Base-by-base conservation (phyloP, 768 basidiomycete genomes). In the Auricularia heimuer region DNA sequence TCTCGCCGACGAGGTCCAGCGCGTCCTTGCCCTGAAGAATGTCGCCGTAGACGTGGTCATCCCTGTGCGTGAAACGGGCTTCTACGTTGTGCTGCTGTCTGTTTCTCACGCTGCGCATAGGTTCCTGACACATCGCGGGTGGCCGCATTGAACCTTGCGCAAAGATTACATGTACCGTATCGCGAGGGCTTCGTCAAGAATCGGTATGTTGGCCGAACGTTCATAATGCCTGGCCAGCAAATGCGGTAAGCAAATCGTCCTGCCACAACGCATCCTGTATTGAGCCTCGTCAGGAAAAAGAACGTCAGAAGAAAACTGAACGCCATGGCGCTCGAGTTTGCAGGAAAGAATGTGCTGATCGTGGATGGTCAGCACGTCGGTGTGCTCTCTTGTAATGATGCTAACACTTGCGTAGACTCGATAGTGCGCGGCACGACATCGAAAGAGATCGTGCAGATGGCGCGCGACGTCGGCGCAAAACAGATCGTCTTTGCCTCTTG, bases 191-290 rank as follows among this genome's bases (percentile, higher is more conserved):
- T 99, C 75, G 86, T 98, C 70, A 99, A 99, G 80, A 99, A 99
- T 75, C 86, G 97, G 39, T 99, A 99, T 76, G 94, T 98, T 37
- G 97, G 95, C 3, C 80, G 97, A 69, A 99, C 97, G 0, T 99
- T 99, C 74, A 98, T 99, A 77, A 99, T 99, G 97, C 96, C 97
- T 7, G 97, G 96, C 29, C 97, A 99, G 73, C 89, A 92, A 75
- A 90, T 93, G 87, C 85, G 94, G 92, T 85, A 61, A 65, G 67
- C 71, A 47, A 67, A 65, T 56, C 11, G 3, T 3, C n/a, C 47
- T 65, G 33, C n/a, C 12, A 51, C 1, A 34, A 29, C 35, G 18
- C 14, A 64, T 54, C 62, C 68, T 45, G 58, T 70, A 36, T 29
- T 63, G 62, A 21, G 18, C 54, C 37, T 1, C 60, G 62, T 61